A percentile compares a stretch with the other conserved stretches of the same genome.
These are phyloP conservation scores for Trametes meyenii DNA, from an alignment of 768 basidiomycete species.

Conservation along the genomic window DNA sequence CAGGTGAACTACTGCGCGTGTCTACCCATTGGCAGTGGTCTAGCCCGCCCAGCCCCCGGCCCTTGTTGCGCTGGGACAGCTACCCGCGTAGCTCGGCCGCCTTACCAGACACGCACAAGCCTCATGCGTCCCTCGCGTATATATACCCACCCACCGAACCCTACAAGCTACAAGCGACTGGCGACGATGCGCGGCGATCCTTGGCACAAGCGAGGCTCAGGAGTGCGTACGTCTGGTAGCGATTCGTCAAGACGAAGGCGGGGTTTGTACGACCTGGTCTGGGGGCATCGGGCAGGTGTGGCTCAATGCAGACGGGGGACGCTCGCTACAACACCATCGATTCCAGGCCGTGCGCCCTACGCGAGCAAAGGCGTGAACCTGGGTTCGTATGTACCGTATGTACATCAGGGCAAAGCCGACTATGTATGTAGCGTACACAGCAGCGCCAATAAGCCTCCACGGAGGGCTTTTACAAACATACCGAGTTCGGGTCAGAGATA, in stretches of 20 bases:
- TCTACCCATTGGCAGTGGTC: neutral
- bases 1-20: constrained; percentile 43
- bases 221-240: too few species aligned
- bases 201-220: too few species aligned
- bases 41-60: too few species aligned
- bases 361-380: neutral
- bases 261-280: too few species aligned
- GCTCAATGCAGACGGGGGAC: neutral
- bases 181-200: too few species aligned
- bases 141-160: too few species aligned
- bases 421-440: constrained; percentile 17
- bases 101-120: too few species aligned
- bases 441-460: constrained; percentile 15
- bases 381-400: neutral
- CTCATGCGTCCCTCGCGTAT: too few species aligned
- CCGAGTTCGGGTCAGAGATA: neutral
- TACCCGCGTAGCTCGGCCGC: too few species aligned
- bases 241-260: too few species aligned
- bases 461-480: constrained; percentile 19
- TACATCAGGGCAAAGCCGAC: constrained; percentile 11
- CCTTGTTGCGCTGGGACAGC: too few species aligned
- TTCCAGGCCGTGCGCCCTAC: neutral
- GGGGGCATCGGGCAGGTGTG: neutral
- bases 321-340: constrained; percentile 10
- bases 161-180: too few species aligned